These are phyloP conservation scores for Eimeria necatrix DNA, from an alignment of 169 alveolate genomes.

Conservation along the genomic window DNA sequence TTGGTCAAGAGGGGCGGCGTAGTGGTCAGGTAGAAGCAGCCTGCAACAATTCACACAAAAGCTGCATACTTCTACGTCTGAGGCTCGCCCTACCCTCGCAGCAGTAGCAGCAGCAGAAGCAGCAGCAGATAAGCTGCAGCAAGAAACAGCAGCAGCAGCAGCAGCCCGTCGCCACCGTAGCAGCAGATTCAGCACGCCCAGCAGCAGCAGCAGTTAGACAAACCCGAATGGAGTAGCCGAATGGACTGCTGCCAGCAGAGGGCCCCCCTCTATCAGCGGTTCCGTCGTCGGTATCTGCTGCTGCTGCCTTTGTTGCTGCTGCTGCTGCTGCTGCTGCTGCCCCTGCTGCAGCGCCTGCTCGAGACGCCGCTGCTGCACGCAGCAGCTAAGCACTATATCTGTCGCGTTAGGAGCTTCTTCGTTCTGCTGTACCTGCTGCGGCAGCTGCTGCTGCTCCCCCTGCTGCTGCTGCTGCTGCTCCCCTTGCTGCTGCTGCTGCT, in stretches of 20 bases:
- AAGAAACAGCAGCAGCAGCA: too few species aligned
- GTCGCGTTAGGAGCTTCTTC: neutral
- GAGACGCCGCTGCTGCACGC: neutral
- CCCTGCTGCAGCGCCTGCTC: too few species aligned
- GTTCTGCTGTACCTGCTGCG: too few species aligned
- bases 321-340: too few species aligned
- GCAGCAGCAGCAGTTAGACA: neutral
- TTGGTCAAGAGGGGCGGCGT: neutral
- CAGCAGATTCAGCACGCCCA: neutral
- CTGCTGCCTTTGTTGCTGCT: neutral
- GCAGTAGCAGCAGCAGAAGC: too few species aligned
- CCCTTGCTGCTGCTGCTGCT: conserved; percentile 7
- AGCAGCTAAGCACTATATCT: neutral
- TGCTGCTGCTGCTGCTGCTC: neutral
- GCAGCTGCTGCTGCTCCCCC: neutral
- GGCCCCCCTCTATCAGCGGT: neutral
- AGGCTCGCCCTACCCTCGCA: too few species aligned
- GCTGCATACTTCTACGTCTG: too few species aligned
- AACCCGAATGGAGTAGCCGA: neutral
- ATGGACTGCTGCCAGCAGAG: neutral
- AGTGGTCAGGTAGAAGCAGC: neutral
- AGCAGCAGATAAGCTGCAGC: too few species aligned
- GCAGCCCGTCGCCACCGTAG: neutral
- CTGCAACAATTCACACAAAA: neutral
- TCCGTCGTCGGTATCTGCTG: neutral